Percentiles rank a stretch among this genome's conserved stretches.
Evolutionary conservation across 768 basidiomycete genomes (phyloP).

Genomic region (Cyclocybe cylindracea): DNA sequence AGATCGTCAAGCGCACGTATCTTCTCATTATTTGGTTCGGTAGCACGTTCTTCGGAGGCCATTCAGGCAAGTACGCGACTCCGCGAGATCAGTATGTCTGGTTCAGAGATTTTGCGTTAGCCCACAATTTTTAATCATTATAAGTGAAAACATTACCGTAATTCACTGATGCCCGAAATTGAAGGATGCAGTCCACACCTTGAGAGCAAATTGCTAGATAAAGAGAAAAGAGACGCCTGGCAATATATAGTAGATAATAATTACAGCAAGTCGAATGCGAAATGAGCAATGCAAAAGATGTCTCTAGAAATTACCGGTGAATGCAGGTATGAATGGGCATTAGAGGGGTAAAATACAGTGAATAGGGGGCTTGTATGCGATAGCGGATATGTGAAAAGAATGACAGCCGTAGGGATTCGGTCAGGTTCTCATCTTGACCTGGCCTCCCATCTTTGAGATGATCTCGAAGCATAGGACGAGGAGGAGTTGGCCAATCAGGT

Average conservation of each 20-base stretch:
- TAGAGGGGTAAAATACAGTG: too few relatives aligned
- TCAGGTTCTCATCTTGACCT: constrained; percentile 25
- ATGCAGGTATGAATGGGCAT: too few relatives aligned
- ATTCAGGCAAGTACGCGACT: constrained; percentile 63
- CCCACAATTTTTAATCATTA: constrained; percentile 26
- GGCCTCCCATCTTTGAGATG: constrained; percentile 46
- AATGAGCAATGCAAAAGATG: too few relatives aligned
- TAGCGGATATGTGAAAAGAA: neutral
- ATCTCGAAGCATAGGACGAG: constrained; percentile 78
- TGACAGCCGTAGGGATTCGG: constrained; percentile 36
- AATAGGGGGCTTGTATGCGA: neutral
- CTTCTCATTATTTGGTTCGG: neutral
- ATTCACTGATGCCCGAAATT: neutral
- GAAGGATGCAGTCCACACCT: too few relatives aligned
- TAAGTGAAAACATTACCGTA: neutral
- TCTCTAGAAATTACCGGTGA: too few relatives aligned
- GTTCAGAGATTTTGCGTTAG: constrained; percentile 57
- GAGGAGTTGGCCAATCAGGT: constrained; percentile 79
- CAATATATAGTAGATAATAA: too few relatives aligned
- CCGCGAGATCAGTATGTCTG: constrained; percentile 75
- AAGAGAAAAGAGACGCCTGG: too few relatives aligned
- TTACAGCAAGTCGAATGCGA: too few relatives aligned
- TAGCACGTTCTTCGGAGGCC: constrained; percentile 65
- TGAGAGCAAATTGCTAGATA: too few relatives aligned
- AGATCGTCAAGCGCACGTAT: neutral